Base-by-base conservation (phyloP, 1,284 basidiomycete genomes). In the Boletus smithii region DNA sequence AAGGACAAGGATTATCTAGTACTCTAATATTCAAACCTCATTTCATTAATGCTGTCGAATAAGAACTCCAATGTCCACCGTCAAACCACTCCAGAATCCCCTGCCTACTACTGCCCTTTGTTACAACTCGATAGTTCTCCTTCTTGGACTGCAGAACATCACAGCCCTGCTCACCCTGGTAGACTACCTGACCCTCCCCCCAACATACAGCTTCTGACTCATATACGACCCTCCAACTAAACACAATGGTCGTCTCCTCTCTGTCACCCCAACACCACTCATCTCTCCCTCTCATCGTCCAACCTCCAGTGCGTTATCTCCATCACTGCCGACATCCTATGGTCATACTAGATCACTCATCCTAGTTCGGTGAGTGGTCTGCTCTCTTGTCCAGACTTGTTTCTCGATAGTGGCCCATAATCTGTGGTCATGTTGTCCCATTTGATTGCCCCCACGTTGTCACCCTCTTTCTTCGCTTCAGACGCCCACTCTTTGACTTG, bases 281-380 rank as follows among this genome's bases (percentile, higher is more conserved):
- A 23, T 42, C 36, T 51, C 52, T 32, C 53, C 50, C 11, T 44
- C 42, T 2, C 54, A 52, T 41, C 58, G 47, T 42, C 44, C 44
- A 18, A 44, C 49, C 1, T 33, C 41, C 13, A 29, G 40, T 38
- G 33, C 46, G 30, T 44, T 63, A 44, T 56, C 53, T 37, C 48
- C 31, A 23, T 48, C 48, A 14, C 56, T 46, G 22, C 51, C 46
- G 17, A 37, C 18, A 29, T 49, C 42, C 39, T 43, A 52, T 31
- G 63, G 66, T 7, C 63, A 65, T 31, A 63, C 44, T 33, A 63
- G 63, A 30, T 69, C 63, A 8, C 63, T 66, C 18, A 60, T 65
- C 16, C 51, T 65, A 24, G 46, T 52, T 10, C 66, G 62, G 63
- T 69, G 51, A 66, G 63, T 43, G 3, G 17, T 39, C 42, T 27